Conservation (phyloP, 2,329 filamentous ascomycete genomes). For the Coniochaeta sp. region DNA sequence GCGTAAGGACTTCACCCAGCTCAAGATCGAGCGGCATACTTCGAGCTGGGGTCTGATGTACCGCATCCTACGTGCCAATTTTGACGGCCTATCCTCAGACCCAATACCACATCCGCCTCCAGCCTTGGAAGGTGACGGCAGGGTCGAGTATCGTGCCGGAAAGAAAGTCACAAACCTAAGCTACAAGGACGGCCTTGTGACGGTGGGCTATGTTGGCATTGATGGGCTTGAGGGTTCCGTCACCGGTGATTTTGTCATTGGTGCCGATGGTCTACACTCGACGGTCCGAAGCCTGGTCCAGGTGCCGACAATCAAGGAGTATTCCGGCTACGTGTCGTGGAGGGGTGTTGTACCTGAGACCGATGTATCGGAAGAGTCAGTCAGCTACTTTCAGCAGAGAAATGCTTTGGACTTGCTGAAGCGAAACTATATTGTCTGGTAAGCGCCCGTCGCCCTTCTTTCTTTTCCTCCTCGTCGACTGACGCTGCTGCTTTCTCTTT, state of each 20-base stretch:
- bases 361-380: conserved; percentile 11
- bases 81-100: conserved; percentile 23
- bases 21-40: conserved; percentile 21
- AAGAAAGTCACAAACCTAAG: conserved; percentile 12
- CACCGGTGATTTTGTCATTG: conserved; percentile 24
- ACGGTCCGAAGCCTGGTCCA: conserved; percentile 17
- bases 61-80: conserved; percentile 28
- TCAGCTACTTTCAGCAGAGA: conserved; percentile 11
- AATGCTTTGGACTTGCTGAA: conserved; percentile 8
- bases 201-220: conserved; percentile 15
- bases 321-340: conserved; percentile 21
- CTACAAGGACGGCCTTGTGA: conserved; percentile 7
- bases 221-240: conserved; percentile 17
- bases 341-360: conserved; percentile 15
- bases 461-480: background rate
- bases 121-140: conserved; percentile 10
- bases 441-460: background rate
- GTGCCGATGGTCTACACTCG: conserved; percentile 22
- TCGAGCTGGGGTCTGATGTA: conserved; percentile 34
- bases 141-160: conserved; percentile 13
- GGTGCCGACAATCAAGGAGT: conserved; percentile 10
- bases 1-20: conserved; percentile 4
- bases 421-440: conserved; percentile 15
- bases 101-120: conserved; percentile 14
- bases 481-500: background rate